phyloP scores from a whole-genome alignment of 352 stramenopile species.

The Globisporangium middletonii region DNA sequence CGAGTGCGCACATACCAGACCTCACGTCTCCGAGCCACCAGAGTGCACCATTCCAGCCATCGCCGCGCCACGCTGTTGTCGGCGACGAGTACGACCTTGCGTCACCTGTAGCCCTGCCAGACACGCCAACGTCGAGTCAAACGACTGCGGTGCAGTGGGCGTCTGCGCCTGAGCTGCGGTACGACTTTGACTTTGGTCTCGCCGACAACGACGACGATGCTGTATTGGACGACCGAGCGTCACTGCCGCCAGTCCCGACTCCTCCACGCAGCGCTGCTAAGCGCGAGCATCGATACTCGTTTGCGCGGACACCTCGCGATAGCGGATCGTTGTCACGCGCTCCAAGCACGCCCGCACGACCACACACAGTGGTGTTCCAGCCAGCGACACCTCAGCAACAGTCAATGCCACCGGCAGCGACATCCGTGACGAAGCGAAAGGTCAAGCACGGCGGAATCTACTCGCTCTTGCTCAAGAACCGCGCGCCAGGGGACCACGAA shows the following conservation, averaged over 20 bases:
- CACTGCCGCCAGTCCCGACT: background rate
- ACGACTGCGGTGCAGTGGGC: too few relatives aligned
- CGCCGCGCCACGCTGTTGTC: constrained; percentile 21
- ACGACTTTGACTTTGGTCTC: constrained; percentile 2
- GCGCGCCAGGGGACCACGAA: constrained; percentile 29
- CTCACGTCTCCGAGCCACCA: constrained; percentile 42
- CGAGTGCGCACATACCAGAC: constrained; percentile 6
- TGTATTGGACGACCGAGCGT: background rate
- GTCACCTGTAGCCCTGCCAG: constrained; percentile 55
- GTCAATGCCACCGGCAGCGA: background rate
- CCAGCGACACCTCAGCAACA: constrained; percentile 1
- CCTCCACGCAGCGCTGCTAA: constrained; percentile 10
- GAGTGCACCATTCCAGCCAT: constrained; percentile 28
- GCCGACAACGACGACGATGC: background rate
- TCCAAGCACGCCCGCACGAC: background rate
- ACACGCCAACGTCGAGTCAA: constrained; percentile 21
- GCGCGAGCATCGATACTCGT: constrained; percentile 1
- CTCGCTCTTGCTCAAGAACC: constrained; percentile 66
- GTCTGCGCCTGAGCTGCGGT: constrained; percentile 16
- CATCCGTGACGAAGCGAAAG: constrained; percentile 38
- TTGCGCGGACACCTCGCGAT: background rate
- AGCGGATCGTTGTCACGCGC: background rate
- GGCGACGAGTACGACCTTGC: constrained; percentile 57
- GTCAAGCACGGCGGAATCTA: constrained; percentile 75
- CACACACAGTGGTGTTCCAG: background rate